Evolutionary conservation across 148 eudicot species (phyloP).

Genomic region (Camellia lanceoleosa): DNA sequence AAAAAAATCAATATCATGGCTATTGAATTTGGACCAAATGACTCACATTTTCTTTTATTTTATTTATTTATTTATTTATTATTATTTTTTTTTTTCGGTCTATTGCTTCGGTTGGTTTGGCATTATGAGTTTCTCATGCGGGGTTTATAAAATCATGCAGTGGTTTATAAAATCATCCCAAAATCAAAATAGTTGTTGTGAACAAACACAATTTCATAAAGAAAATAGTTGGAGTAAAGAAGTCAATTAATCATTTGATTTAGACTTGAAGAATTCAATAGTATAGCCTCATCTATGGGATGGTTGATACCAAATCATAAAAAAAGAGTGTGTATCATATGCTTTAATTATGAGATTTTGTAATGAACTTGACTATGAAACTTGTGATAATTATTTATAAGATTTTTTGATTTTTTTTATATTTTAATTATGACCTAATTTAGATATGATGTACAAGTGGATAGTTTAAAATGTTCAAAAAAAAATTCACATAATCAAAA

Average conservation of each 20-base stretch:
- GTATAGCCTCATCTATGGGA: not conserved
- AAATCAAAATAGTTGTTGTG: no score
- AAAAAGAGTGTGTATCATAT: no score
- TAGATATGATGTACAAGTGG: no score
- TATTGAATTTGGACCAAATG: not conserved
- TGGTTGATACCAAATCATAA: not conserved
- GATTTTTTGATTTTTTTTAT: no score
- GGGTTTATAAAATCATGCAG: not conserved
- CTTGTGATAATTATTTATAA: no score
- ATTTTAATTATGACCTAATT: no score
- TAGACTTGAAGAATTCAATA: not conserved
- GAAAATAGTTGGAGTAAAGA: not conserved
- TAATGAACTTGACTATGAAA: no score
- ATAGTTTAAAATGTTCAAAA: no score
- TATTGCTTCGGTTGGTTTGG: not conserved
- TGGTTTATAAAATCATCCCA: no score
- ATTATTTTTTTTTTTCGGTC: not conserved
- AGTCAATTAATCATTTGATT: constrained; percentile 7
- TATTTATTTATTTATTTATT: no score
- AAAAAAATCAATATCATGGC: not conserved
- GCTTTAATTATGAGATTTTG: no score
- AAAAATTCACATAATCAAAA: not conserved
- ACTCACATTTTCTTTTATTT: not conserved
- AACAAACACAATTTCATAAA: no score
- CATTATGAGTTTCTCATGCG: constrained; percentile 1